A percentile compares a stretch with the other conserved stretches of the same genome.
Evolutionary conservation across 768 basidiomycete genomes (phyloP).

Genomic region (Leccinum subgranulosum): DNA sequence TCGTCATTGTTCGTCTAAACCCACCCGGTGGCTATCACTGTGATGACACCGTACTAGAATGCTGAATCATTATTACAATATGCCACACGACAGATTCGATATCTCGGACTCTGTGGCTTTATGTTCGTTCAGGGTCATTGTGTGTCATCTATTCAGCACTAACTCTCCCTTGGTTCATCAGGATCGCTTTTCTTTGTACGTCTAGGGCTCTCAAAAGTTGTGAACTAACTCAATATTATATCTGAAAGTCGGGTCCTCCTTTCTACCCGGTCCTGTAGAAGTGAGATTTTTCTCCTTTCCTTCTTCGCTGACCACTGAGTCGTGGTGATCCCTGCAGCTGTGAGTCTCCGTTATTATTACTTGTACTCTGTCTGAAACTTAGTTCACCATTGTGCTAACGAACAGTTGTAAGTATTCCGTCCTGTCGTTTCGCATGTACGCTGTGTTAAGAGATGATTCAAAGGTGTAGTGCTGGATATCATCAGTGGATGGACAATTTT

Average conservation of each 20-base stretch:
- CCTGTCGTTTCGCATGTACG: no score
- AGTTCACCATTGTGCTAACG: no score
- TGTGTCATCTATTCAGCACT: no score
- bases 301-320: not conserved
- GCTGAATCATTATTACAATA: not conserved
- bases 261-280: constrained; percentile 7
- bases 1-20: constrained; percentile 4
- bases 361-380: no score
- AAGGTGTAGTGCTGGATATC: no score
- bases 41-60: no score
- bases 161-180: not conserved
- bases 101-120: not conserved
- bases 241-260: constrained; percentile 3
- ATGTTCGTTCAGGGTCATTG: not conserved
- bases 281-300: not conserved
- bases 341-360: no score
- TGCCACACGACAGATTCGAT: not conserved
- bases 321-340: not conserved
- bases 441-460: no score
- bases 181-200: not conserved
- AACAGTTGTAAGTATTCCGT: no score
- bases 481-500: no score
- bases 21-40: not conserved
- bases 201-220: not conserved
- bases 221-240: not conserved